Conservation (phyloP, 2,329 filamentous ascomycete genomes). For the Berkeleyomyces basicola region DNA sequence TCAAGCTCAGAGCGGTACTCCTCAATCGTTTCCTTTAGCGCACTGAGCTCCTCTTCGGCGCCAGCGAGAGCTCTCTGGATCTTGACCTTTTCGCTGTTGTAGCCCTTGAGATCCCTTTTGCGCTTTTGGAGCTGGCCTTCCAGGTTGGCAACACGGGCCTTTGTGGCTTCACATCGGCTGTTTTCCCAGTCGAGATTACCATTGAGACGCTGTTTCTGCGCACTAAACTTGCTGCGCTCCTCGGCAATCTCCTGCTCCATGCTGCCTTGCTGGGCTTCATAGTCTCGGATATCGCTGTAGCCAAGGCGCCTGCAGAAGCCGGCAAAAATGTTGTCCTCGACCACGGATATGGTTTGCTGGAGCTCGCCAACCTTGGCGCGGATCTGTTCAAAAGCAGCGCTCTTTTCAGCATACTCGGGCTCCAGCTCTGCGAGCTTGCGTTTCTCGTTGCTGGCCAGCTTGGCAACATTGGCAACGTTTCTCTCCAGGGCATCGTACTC, state of each 20-base stretch:
- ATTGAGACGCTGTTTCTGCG: conserved; percentile 63
- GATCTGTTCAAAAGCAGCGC: conserved; percentile 46
- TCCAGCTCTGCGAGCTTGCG: conserved; percentile 58
- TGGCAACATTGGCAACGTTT: conserved; percentile 71
- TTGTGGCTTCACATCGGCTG: conserved; percentile 37
- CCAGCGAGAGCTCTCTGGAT: conserved; percentile 59
- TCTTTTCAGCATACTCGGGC: conserved; percentile 62
- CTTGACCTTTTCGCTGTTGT: conserved; percentile 54
- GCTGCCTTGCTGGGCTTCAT: conserved; percentile 83
- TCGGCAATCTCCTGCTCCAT: conserved; percentile 79
- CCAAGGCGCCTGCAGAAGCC: conserved; percentile 75
- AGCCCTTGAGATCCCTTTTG: conserved; percentile 49
- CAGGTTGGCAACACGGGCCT: conserved; percentile 51
- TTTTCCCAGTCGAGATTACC: conserved; percentile 42
- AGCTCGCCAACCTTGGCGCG: conserved; percentile 35
- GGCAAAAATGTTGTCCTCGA: conserved; percentile 78
- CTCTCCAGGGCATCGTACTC: conserved; percentile 66
- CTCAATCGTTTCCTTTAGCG: conserved; percentile 55
- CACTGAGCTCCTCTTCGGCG: conserved; percentile 60
- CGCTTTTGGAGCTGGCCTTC: conserved; percentile 50
- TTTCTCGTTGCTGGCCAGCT: conserved; percentile 58
- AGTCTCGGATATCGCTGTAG: conserved; percentile 78
- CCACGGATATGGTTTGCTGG: conserved; percentile 49
- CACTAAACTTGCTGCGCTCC: conserved; percentile 72
- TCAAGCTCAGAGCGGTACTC: conserved; percentile 50